A percentile compares a stretch with the other conserved stretches of the same genome.
These are phyloP conservation scores for Amauroascus verrucosus DNA, from an alignment of 2,329 filamentous ascomycete species.

Conservation along the genomic window DNA sequence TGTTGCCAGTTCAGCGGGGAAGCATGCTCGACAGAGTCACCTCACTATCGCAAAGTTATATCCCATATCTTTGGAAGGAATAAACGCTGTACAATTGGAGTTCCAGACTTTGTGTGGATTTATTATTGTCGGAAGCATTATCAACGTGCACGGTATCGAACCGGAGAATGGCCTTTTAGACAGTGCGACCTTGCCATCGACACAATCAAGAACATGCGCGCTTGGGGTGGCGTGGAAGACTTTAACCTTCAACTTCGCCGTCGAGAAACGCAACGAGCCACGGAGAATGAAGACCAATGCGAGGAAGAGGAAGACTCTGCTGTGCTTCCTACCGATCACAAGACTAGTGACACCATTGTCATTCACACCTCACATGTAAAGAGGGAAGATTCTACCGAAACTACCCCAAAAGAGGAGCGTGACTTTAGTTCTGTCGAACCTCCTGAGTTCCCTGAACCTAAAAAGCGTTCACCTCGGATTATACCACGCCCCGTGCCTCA, in stretches of 20 bases:
- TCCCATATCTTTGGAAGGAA: conserved; percentile 77
- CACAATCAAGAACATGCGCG: conserved; percentile 53
- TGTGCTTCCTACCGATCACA: not conserved
- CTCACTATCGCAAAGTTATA: conserved; percentile 60
- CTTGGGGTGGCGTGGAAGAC: conserved; percentile 50
- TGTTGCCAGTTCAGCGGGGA: conserved; percentile 18
- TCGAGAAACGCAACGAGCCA: conserved; percentile 39
- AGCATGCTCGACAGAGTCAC: conserved; percentile 21
- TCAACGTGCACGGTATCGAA: conserved; percentile 63
- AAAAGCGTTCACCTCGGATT: conserved; percentile 22
- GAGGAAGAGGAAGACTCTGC: not conserved
- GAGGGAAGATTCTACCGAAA: not conserved
- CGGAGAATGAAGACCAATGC: not conserved
- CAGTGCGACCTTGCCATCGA: conserved; percentile 55
- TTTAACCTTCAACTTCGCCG: conserved; percentile 57
- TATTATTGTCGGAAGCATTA: conserved; percentile 75
- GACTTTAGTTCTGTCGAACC: not conserved
- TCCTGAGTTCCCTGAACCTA: not conserved
- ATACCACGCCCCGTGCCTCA: conserved; percentile 25
- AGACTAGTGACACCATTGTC: not conserved
- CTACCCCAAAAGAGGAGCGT: not conserved
- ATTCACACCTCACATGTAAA: not conserved
- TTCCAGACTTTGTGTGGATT: conserved; percentile 61
- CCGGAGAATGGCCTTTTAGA: conserved; percentile 45
- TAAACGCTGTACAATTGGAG: conserved; percentile 62